These are phyloP conservation scores for Diaporthe australafricana DNA, from an alignment of 2,329 filamentous ascomycete species.

Conservation along the genomic window DNA sequence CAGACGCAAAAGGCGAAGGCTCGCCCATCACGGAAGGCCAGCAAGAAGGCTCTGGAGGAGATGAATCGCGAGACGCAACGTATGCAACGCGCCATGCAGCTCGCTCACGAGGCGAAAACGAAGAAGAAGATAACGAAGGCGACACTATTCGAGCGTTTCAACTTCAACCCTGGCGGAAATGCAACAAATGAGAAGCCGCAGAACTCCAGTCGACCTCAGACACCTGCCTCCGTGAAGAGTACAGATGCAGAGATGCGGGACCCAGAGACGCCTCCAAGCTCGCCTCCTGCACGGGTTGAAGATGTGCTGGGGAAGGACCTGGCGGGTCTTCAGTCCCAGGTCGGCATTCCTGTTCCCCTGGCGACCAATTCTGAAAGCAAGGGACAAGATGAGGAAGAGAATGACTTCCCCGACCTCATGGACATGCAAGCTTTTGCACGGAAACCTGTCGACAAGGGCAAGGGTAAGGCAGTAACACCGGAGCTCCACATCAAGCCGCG, in stretches of 20 bases:
- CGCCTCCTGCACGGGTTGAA: conserved; percentile 61
- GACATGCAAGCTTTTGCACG: conserved; percentile 37
- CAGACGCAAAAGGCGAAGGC: conserved; percentile 72
- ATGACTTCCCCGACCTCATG: conserved; percentile 47
- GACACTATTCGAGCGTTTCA: conserved; percentile 86
- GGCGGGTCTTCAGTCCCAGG: conserved; percentile 16
- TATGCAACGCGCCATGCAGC: conserved; percentile 88
- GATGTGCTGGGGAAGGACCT: conserved; percentile 34
- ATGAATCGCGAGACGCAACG: conserved; percentile 96
- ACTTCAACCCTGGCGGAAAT: conserved; percentile 67
- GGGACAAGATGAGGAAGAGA: conserved; percentile 40
- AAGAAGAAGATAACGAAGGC: conserved; percentile 91
- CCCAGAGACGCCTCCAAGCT: conserved; percentile 78
- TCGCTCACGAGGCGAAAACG: conserved; percentile 89
- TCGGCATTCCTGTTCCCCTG: conserved; percentile 13
- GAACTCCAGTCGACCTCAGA: conserved; percentile 68
- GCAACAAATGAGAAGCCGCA: conserved; percentile 44
- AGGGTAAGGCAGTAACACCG: conserved; percentile 63
- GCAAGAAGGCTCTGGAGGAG: conserved; percentile 94
- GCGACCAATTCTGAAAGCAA: conserved; percentile 35
- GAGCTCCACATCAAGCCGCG: conserved; percentile 39
- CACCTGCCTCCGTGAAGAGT: conserved; percentile 56
- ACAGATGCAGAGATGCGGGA: conserved; percentile 65
- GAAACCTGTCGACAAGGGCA: conserved; percentile 64
- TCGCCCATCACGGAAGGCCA: conserved; percentile 83